These are phyloP conservation scores for Gamsiella multidivaricata DNA, from an alignment of 192 early-diverging fungal species.

Conservation along the genomic window DNA sequence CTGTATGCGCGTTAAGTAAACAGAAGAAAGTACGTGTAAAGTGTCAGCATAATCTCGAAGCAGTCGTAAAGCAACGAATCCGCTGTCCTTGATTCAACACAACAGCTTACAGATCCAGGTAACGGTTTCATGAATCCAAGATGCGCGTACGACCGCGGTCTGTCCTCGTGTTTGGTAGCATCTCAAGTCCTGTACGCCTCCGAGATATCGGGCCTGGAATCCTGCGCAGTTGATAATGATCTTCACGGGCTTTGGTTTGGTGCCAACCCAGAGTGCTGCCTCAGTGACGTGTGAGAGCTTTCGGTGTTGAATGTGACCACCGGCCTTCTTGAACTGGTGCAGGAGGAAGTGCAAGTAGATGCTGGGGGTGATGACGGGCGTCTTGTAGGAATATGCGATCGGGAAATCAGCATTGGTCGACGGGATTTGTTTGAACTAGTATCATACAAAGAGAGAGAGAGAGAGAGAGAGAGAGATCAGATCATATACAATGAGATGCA, in stretches of 20 bases:
- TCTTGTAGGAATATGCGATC: constrained; percentile 49
- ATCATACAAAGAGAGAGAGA: constrained; percentile 11
- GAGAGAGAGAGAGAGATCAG: not conserved
- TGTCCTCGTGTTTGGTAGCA: constrained; percentile 82
- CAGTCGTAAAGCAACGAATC: not conserved
- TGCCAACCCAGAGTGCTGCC: constrained; percentile 47
- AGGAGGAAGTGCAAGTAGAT: constrained; percentile 75
- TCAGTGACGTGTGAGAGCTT: constrained; percentile 58
- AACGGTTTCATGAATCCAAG: constrained; percentile 73
- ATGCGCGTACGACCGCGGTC: constrained; percentile 78
- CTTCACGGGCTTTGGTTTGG: constrained; percentile 55
- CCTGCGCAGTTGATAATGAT: constrained; percentile 89
- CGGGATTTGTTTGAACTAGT: constrained; percentile 33
- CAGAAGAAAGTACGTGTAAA: no score
- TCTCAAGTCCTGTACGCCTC: constrained; percentile 74
- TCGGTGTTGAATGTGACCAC: constrained; percentile 60
- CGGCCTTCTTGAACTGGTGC: constrained; percentile 60
- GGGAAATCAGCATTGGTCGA: constrained; percentile 31
- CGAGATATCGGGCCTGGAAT: constrained; percentile 67
- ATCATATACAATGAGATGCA: not conserved
- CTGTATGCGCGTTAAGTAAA: not conserved
- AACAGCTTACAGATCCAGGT: constrained; percentile 45
- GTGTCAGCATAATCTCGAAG: not conserved
- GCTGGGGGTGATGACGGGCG: constrained; percentile 23
- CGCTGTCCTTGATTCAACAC: constrained; percentile 5